Percentiles rank a stretch among this genome's conserved stretches.
phyloP scores from a whole-genome alignment of 768 basidiomycete genomes.

The Chalciporus chontae region DNA sequence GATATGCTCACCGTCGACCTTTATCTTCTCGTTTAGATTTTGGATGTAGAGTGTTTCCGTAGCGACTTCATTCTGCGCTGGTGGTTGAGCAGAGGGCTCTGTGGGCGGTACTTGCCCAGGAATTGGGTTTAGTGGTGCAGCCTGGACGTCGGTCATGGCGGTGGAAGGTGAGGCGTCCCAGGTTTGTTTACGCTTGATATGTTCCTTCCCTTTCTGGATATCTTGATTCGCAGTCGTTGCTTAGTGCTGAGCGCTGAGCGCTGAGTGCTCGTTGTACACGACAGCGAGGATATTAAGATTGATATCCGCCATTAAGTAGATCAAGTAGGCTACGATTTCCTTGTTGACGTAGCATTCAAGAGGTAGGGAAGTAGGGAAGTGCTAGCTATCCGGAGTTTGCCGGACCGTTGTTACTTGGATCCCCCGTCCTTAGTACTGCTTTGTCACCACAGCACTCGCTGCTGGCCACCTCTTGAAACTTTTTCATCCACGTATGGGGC shows the following conservation, averaged over 20 bases:
- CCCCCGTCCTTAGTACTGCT: neutral
- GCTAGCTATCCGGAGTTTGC: constrained; percentile 17
- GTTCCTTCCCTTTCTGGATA: constrained; percentile 15
- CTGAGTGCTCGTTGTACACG: neutral
- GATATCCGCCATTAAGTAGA: too few relatives aligned
- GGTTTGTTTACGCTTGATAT: constrained; percentile 20
- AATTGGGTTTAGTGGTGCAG: constrained; percentile 27
- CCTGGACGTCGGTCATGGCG: constrained; percentile 37
- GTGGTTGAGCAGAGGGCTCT: constrained; percentile 11
- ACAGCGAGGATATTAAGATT: too few relatives aligned
- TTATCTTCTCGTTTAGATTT: constrained; percentile 94
- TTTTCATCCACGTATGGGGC: constrained; percentile 26
- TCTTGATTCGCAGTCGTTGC: neutral
- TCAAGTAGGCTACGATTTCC: neutral
- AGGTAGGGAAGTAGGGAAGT: too few relatives aligned
- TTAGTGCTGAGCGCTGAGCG: too few relatives aligned
- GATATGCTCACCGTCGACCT: constrained; percentile 56
- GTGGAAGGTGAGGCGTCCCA: constrained; percentile 1
- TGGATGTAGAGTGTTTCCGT: constrained; percentile 94
- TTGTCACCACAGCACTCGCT: constrained; percentile 5
- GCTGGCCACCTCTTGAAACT: constrained; percentile 17
- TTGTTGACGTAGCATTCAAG: neutral
- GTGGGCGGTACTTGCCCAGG: constrained; percentile 24
- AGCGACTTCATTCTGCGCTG: constrained; percentile 41
- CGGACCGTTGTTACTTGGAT: constrained; percentile 4